Percentiles rank a stretch among this genome's conserved stretches.
Evolutionary conservation across 2,329 filamentous ascomycete genomes (phyloP).

Genomic region (Diaporthe caulivora): DNA sequence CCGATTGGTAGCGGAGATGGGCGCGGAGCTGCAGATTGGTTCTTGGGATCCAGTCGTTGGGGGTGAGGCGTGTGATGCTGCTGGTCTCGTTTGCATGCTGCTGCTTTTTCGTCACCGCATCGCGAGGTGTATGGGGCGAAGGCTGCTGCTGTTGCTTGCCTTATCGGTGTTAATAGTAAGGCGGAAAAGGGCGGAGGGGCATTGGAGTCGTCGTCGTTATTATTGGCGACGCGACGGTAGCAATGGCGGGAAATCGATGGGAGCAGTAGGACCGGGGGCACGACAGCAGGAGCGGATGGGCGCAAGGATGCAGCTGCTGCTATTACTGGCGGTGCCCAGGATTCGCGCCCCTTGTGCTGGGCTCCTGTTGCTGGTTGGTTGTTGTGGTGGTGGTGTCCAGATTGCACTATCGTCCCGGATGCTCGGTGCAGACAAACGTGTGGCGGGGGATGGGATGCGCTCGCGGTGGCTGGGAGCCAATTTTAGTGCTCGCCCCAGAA

Average conservation of each 20-base stretch:
- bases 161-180: too few species aligned
- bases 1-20: slow-evolving; percentile 14
- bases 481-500: slow-evolving; percentile 11
- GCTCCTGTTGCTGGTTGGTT: neutral
- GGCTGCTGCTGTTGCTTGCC: neutral
- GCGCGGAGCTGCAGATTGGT: slow-evolving; percentile 6
- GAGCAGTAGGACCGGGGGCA: too few species aligned
- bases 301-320: neutral
- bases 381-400: too few species aligned
- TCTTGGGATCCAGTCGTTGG: slow-evolving; percentile 6
- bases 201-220: neutral
- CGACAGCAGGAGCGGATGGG: too few species aligned
- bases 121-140: neutral
- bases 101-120: slow-evolving; percentile 15
- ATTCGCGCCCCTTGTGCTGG: neutral
- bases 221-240: neutral
- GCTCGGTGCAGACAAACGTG: neutral
- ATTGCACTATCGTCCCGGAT: slow-evolving; percentile 11
- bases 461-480: slow-evolving; percentile 25
- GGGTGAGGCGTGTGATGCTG: neutral
- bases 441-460: neutral
- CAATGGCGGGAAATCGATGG: neutral
- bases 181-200: neutral
- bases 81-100: slow-evolving; percentile 23
- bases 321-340: neutral